Percentiles rank a stretch among this genome's conserved stretches.
Conservation (phyloP, 1,284 basidiomycete species). For the Phellopilus nigrolimitatus region DNA sequence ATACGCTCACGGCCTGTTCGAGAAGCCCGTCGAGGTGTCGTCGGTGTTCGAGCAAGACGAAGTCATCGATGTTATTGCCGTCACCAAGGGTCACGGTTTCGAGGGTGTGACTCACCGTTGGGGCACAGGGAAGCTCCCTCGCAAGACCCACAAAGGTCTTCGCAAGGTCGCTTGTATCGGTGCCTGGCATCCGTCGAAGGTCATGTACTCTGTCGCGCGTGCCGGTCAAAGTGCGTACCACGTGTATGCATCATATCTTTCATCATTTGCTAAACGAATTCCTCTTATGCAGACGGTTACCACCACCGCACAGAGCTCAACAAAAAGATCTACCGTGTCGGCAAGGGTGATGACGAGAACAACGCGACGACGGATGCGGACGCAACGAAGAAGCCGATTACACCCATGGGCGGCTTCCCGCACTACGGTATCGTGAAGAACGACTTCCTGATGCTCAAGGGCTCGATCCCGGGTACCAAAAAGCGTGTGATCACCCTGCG, state of each 20-base stretch:
- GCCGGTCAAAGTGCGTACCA: conserved; percentile 88
- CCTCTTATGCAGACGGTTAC: conserved; percentile 78
- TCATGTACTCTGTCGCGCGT: conserved; percentile 99
- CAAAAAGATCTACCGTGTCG: conserved; percentile 99
- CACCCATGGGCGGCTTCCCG: conserved; percentile 98
- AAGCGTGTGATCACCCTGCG: conserved; percentile 96
- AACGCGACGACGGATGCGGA: conserved; percentile 95
- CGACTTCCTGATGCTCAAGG: conserved; percentile 96
- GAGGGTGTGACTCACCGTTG: conserved; percentile 99
- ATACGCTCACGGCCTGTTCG: conserved; percentile 92
- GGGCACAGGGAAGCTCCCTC: conserved; percentile 98
- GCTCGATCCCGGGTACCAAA: conserved; percentile 91
- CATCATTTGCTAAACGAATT: conserved; percentile 22
- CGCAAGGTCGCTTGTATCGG: conserved; percentile 99
- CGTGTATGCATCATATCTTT: not conserved
- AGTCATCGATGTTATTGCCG: conserved; percentile 95
- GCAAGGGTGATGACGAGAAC: conserved; percentile 70
- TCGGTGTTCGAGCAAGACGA: conserved; percentile 96
- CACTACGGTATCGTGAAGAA: conserved; percentile 99
- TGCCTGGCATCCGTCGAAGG: conserved; percentile 98
- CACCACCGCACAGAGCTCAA: conserved; percentile 98
- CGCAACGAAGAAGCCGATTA: conserved; percentile 92
- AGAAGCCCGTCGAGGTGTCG: conserved; percentile 90
- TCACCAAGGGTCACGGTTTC: conserved; percentile 99
- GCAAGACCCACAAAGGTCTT: conserved; percentile 99